Evolutionary conservation across 768 basidiomycete genomes (phyloP), one percentile per base, ranked within the genome.

Genomic region (Hydnum rufescens): DNA sequence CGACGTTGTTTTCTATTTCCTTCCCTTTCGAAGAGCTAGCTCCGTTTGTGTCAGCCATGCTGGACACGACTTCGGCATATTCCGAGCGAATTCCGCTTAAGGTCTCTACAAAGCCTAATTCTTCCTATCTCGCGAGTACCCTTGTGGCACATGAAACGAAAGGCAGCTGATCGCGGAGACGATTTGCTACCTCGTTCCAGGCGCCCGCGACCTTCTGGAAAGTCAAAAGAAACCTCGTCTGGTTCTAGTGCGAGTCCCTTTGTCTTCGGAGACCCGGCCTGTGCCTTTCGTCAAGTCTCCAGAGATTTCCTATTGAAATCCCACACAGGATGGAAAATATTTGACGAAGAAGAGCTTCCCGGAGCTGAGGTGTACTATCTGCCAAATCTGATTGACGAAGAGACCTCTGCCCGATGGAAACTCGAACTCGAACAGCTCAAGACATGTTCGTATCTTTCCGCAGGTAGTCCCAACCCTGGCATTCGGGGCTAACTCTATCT

Each of bases 351-450:
- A 47, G 44, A 47, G 8, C 44, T 61, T 18, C 54, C 57, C 3
- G 60, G 59, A 4, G 60, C 57, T 4, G 58, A 59, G 23, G 59
- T 61, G 5, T 61, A 51, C 53, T 62, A 60, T 47, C 52, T 61
- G 18, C 56, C 55, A 4, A 46, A 60, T 29, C 65, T 69, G 43
- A 52, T 69, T 16, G 58, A 57, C 4, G 30, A 25, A 1, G 54
- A 58, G 4, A 58, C 53, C 2, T 65, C 67, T 1, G 26, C 57
- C 8, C 5, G 42, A 39, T 68, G 66, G 67, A 65, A 65, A 51
- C 51, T 62, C 3, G 60, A 64, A 25, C 57, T 70, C 16, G 32
- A 62, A 3, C 51, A 53, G 4, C 56, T 68, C 16, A 60, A 64
- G 5, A 64, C 64, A 1, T 70, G 67, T 68, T 42, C 46, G 67